Base-by-base conservation (phyloP, 805 yeast genomes). In the Tetrapisispora arboricola region DNA sequence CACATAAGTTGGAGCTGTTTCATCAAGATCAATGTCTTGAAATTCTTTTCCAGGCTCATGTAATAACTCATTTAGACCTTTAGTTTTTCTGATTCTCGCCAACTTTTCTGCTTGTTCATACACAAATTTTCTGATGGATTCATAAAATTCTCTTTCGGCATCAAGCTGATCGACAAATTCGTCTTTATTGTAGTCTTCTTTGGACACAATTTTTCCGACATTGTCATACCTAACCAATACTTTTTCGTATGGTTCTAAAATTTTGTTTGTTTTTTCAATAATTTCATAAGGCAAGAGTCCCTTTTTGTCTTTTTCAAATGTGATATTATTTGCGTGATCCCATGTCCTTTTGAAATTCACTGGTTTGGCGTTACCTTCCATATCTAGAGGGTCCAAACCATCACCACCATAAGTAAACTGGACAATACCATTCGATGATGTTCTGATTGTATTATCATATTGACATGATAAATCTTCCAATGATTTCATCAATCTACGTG, bases 351-450 rank as follows among this genome's bases (percentile, higher is more conserved):
- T 71, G 60, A 92, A 90, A 60, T 94, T 87, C 27, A 92, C 98
- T 0, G 99, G 98, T 53, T 71, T 76, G 1, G 97, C 96, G 63
- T 94, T 96, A 51, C 98, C 98, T 66, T 94, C 99, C 98, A 92
- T 92, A 64, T 90, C 96, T 58, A 85, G 72, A 3, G 99, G 99
- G 69, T 92, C 99, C 48, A 92, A 73, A 36, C 97, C 96, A 63
- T 92, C 99, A 48, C 97, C 98, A 64, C 99, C 99, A 58, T 92
- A 92, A 27, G 86, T 84, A 65, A 92, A 92, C 65, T 92, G 99
- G 15, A 92, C 98, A 58, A 92, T 85, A 64, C 96, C 95, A 59
- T 87, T 87, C 41, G 94, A 75, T 1, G 97, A 90, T 45, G 94
- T 92, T 58, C 99, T 75, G 32, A 92, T 96, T 0, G 97, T 90